Conservation (phyloP, 1,139 yeast genomes). For the Magnusiomyces fungicola region DNA sequence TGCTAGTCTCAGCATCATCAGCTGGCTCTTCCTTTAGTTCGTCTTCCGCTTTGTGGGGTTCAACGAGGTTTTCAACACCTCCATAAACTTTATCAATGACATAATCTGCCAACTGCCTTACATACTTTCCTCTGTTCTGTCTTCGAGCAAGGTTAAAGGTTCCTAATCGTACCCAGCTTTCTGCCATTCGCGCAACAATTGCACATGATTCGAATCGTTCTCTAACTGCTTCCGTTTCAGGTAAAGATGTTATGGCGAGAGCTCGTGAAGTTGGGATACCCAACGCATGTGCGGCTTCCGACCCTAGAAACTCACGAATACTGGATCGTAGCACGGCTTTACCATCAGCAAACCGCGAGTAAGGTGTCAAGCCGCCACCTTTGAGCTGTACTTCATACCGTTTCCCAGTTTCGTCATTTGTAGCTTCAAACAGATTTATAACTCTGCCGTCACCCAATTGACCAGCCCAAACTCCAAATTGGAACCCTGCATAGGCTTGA, state of each 20-base stretch:
- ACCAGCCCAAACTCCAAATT: slow-evolving; percentile 94
- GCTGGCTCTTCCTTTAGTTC: slow-evolving; percentile 9
- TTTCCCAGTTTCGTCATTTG: slow-evolving; percentile 33
- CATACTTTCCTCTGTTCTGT: slow-evolving; percentile 61
- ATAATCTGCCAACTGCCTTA: slow-evolving; percentile 60
- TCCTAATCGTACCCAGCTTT: slow-evolving; percentile 82
- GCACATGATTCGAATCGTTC: slow-evolving; percentile 75
- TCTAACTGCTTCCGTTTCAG: slow-evolving; percentile 70
- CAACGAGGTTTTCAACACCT: slow-evolving; percentile 33
- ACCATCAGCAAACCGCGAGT: slow-evolving; percentile 92
- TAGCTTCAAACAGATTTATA: slow-evolving; percentile 65
- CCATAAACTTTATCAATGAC: slow-evolving; percentile 60
- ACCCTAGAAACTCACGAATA: slow-evolving; percentile 77
- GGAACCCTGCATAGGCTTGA: slow-evolving; percentile 93
- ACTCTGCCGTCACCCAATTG: slow-evolving; percentile 96
- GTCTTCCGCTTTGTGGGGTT: slow-evolving; percentile 4
- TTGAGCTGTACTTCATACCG: slow-evolving; percentile 70
- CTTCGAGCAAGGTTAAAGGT: slow-evolving; percentile 79
- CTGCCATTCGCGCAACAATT: slow-evolving; percentile 75
- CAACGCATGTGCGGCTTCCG: slow-evolving; percentile 72
- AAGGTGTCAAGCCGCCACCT: slow-evolving; percentile 91
- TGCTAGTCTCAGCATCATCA: not conserved
- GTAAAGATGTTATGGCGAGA: slow-evolving; percentile 60
- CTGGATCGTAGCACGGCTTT: slow-evolving; percentile 86
- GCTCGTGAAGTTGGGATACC: slow-evolving; percentile 89